Base-by-base conservation (phyloP, 2,329 filamentous ascomycete genomes). In the Camillea tinctor region DNA sequence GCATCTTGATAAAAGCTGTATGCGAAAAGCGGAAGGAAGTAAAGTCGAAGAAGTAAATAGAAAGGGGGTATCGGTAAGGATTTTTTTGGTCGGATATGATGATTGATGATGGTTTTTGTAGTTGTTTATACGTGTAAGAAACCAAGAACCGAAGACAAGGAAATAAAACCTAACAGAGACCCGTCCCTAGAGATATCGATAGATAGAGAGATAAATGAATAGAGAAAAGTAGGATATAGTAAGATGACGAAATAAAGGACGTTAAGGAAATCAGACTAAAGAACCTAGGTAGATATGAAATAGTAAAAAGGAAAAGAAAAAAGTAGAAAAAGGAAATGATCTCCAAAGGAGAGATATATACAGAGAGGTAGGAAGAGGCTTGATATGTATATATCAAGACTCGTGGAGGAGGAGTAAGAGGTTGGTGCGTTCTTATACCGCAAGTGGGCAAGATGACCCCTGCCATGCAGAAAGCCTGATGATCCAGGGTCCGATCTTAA, bases 1-100 rank as follows among this genome's bases (percentile, higher is more conserved):
- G 80, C 85, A 88, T 88, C 54, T 71, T 77, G 71, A 60, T 56
- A 56, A 59, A 52, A 49, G 54, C 23, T n/a, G 54, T 55, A 15
- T 44, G 53, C 59, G 49, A 26, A 49, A 51, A 30, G 44, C 26
- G 54, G 50, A 56, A 63, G 52, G 56, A 58, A 17, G 59, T 63
- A 54, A 59, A 51, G 40, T 7, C 22, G 52, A 56, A 44, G 54
- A 57, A 50, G 52, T 49, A 21, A 52, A 50, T 54, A 50, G 23
- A 40, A 60, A 56, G 24, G 63, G 20, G 52, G 58, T 55, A 59
- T 30, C 55, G 59, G 55, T 55, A 58, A 56, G 61, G 36, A n/a
- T 17, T 13, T 44, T 60, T 67, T 61, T 55, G 53, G 24, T 50
- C 51, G 50, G 57, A 48, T 63, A 55, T 52, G 56, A 30, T 55